Evolutionary conservation across 768 basidiomycete species (phyloP).

Genomic region (Phlegmacium glaucopus): DNA sequence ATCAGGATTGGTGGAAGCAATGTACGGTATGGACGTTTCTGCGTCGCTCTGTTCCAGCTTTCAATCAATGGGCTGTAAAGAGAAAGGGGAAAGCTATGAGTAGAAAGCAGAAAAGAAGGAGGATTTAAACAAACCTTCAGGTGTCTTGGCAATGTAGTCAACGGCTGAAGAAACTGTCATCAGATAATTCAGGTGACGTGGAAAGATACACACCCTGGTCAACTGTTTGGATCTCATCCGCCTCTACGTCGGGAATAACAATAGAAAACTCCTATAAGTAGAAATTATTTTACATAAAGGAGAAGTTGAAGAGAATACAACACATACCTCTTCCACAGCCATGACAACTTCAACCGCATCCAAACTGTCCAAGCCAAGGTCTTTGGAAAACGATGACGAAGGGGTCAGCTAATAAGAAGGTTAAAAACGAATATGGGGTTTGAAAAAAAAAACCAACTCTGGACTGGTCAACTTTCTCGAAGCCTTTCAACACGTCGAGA

Average conservation of each 20-base stretch:
- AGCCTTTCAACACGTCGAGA: constrained; percentile 79
- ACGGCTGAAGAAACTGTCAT: constrained; percentile 56
- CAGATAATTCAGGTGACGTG: constrained; percentile 11
- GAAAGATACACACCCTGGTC: constrained; percentile 65
- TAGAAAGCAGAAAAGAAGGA: constrained; percentile 6
- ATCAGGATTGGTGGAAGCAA: constrained; percentile 34
- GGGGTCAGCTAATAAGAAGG: constrained; percentile 52
- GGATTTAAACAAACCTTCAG: constrained; percentile 57
- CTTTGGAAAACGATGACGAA: constrained; percentile 65
- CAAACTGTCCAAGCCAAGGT: constrained; percentile 92
- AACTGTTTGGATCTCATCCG: constrained; percentile 90
- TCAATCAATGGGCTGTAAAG: constrained; percentile 44
- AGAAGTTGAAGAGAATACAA: constrained; percentile 3
- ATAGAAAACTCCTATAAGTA: constrained; percentile 83
- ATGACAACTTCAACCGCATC: constrained; percentile 98
- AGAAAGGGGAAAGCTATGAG: constrained; percentile 17
- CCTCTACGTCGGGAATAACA: constrained; percentile 97
- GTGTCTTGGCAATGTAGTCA: constrained; percentile 92
- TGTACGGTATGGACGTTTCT: constrained; percentile 36
- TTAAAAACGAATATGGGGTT: neutral
- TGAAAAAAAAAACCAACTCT: constrained; percentile 45
- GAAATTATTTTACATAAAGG: constrained; percentile 3
- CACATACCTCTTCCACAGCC: constrained; percentile 88
- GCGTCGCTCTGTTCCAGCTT: constrained; percentile 21
- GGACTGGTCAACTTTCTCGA: constrained; percentile 79